Base-by-base conservation (phyloP, 2,329 filamentous ascomycete species). In the Alternaria sp. region DNA sequence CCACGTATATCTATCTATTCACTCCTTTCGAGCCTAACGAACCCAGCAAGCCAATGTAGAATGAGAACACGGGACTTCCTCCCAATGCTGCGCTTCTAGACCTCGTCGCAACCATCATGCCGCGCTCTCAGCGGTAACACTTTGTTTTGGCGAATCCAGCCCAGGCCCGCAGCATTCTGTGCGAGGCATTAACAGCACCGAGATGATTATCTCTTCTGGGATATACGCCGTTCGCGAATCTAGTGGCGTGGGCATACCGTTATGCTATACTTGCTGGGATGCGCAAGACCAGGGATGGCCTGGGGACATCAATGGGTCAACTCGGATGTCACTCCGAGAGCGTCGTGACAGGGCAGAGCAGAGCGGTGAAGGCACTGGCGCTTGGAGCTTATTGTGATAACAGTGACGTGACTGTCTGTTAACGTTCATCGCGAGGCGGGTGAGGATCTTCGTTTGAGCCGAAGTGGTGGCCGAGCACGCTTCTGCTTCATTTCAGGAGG, bases 201-300 rank as follows among this genome's bases (percentile, higher is more conserved):
- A 22, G 28, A 5, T 32, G 25, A 53, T 43, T 44, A n/a, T 27
- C 20, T 30, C 14, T 14, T 7, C 18, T 44, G 40, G 51, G 51
- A 54, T 44, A 38, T 36, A 25, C 46, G 16, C 32, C 22, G 50
- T 20, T 59, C 43, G 49, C 57, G 20, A 49, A 59, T 59, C 43
- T 55, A 38, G 34, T 46, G 43, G 43, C 20, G 22, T 22, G 12
- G 22, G 34, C 48, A 62, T 44, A 48, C 36, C 56, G 56, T 36
- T 32, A 46, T 25, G 25, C 34, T 9, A 34, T 49, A n/a, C 12
- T n/a, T 32, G 0, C 32, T 5, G 12, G 32, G 32, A 14, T 34
- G 32, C 34, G 16, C 16, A 34, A 14, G 30, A 27, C 38, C 18
- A 43, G 51, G 38, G 43, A 30, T 32, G 16, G 3, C 40, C 18